Base-by-base conservation (phyloP, 768 basidiomycete species). In the Auriscalpium vulgare region DNA sequence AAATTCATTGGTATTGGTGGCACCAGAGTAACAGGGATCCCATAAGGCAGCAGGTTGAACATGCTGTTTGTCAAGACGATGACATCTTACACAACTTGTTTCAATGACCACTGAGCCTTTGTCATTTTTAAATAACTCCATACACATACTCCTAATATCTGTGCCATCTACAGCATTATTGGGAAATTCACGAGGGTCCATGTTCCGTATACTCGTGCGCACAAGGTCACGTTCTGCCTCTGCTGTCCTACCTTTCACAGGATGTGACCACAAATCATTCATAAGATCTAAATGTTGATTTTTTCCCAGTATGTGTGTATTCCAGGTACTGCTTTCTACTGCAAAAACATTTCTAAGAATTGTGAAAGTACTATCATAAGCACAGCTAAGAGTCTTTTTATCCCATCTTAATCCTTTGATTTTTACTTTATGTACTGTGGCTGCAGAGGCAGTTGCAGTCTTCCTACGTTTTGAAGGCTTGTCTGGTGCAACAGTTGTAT, bases 351-450 rank as follows among this genome's bases (percentile, higher is more conserved):
- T 14, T 14, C 21, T 29, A 6, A 53, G 47, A 10, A 55, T 55
- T 19, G 35, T 40, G 14, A 58, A 17, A 0, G 51, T 8, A n/a
- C 34, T 48, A 40, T 58, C 57, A 50, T 48, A 58, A 21, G 57
- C 57, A 58, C 53, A 58, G 53, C 47, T 54, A 4, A 23, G 47
- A 2, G 21, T 55, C 5, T 36, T 29, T 19, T 10, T 8, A 37
- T 55, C 11, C 57, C 57, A 58, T 29, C 14, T 38, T 8, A 58
- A 35, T 5, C 53, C 45, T 4, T 4, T 43, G 6, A 21, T 45
- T 14, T 8, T 11, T 3, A 13, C 2, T 13, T 7, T 17, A 43
- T 7, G 11, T 13, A 4, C 7, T 3, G 11, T 7, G 11, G 7
- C 40, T 2, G 11, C 7, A 17, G 11, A 11, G 3, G 13, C 13